Percentiles rank a stretch among this genome's conserved stretches.
phyloP scores from a whole-genome alignment of 75 land plant species.

The Ceratopteris richardii region DNA sequence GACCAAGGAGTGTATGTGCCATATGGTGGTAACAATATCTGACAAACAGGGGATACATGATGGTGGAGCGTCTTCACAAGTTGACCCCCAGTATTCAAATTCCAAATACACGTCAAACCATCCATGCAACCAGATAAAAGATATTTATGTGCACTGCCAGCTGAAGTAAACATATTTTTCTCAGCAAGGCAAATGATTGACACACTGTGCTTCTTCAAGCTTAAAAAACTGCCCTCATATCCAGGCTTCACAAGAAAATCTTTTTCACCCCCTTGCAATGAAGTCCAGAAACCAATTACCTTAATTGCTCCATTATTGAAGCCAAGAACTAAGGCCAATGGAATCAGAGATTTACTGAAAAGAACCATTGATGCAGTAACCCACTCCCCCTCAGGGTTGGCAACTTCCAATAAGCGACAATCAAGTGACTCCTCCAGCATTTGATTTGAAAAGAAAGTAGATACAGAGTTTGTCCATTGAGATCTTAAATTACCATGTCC shows the following conservation, averaged over 20 bases:
- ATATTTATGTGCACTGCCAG: conserved; percentile 13
- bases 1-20: conserved; percentile 54
- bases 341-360: conserved; percentile 32
- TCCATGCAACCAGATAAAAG: conserved; percentile 78
- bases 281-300: conserved; percentile 12
- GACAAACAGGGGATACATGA: conserved; percentile 73
- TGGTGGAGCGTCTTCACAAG: conserved; percentile 63
- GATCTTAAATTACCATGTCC: conserved; percentile 5
- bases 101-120: conserved; percentile 74
- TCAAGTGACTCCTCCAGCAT: neutral
- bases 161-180: conserved; percentile 25
- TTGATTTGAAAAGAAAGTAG: too few species aligned
- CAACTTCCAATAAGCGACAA: neutral
- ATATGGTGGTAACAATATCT: conserved; percentile 58
- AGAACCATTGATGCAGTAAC: conserved; percentile 72
- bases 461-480: neutral
- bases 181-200: conserved; percentile 71
- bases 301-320: conserved; percentile 46
- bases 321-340: conserved; percentile 64
- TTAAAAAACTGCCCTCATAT: neutral
- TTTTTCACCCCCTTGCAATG: neutral
- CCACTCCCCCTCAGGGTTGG: conserved; percentile 2
- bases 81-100: conserved; percentile 42
- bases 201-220: conserved; percentile 32
- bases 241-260: neutral